Base-by-base conservation (phyloP, 352 stramenopile genomes). In the Pelagophyceae sp. region DNA sequence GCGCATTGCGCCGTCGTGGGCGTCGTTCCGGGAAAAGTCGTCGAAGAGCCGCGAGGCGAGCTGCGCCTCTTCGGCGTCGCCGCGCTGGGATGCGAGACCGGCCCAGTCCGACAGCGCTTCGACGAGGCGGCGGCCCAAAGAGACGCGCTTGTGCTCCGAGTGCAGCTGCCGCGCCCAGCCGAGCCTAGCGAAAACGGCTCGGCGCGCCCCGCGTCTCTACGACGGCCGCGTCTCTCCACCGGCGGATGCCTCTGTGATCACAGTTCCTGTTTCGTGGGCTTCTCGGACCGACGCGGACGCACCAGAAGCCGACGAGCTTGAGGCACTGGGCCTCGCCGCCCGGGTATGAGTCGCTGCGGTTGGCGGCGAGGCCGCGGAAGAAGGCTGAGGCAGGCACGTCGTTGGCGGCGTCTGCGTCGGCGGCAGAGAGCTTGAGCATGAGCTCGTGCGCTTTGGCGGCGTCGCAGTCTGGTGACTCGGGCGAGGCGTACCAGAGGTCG, bases 121-220 rank as follows among this genome's bases (percentile, higher is more conserved):
- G 33, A 74, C 11, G 3, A 74, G 38, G 33, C 23, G 0, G 2
- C 67, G 67, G 27, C 20, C 25, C 20, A 58, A 37, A 1, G 1
- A 1, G 3, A 74, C 3, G 27, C 33, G 20, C 35, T 32, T 29
- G 35, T 1, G 2, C 35, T 74, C 67, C 17, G 17, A 58, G 67
- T 74, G 67, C 67, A 31, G 27, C 23, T 74, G 35, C 35, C 67
- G 67, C 37, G 38, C 67, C 67, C 67, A 74, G 6, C 67, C n/a
- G 20, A 74, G 31, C n/a, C n/a, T n/a, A n/a, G n/a, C n/a, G n/a
- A n/a, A n/a, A n/a, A n/a, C n/a, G n/a, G n/a, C n/a, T n/a, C n/a
- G n/a, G n/a, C n/a, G n/a, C n/a, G n/a, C n/a, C n/a, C n/a, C n/a
- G n/a, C n/a, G n/a, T n/a, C n/a, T n/a, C n/a, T n/a, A n/a, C n/a